phyloP scores from a whole-genome alignment of 345 rosid genomes.

The Melaleuca quinquenervia region DNA sequence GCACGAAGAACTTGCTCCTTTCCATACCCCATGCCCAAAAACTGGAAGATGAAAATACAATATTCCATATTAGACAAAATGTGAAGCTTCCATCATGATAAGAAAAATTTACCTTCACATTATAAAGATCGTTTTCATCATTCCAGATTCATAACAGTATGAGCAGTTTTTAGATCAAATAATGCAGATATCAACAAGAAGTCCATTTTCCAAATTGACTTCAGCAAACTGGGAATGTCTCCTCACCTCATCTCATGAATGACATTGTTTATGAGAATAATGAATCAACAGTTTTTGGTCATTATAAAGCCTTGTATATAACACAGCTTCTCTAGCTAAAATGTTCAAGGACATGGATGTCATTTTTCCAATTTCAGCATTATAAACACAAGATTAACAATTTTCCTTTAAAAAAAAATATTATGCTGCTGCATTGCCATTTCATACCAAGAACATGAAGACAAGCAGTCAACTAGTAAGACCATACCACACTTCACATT shows the following conservation, averaged over 20 bases:
- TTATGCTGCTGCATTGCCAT: neutral
- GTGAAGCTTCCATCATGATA: neutral
- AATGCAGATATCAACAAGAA: neutral
- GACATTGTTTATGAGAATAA: neutral
- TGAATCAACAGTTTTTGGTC: neutral
- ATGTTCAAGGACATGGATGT: neutral
- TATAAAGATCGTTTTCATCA: neutral
- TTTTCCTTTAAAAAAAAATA: neutral
- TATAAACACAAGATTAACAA: neutral
- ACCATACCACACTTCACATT: neutral
- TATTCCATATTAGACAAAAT: neutral
- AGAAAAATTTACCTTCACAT: neutral
- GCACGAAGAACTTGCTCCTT: conserved; percentile 52
- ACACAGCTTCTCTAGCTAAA: neutral
- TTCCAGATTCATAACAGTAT: neutral
- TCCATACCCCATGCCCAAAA: conserved; percentile 44
- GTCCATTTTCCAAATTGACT: neutral
- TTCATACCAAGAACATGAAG: neutral
- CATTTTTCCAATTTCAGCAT: neutral
- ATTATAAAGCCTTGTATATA: neutral
- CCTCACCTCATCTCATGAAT: neutral
- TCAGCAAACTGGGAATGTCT: neutral
- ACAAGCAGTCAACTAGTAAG: neutral
- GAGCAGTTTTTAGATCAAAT: neutral
- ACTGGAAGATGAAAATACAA: conserved; percentile 20